Base-by-base conservation (phyloP, 1,284 basidiomycete genomes). In the Microstroma glucosiphilum region DNA sequence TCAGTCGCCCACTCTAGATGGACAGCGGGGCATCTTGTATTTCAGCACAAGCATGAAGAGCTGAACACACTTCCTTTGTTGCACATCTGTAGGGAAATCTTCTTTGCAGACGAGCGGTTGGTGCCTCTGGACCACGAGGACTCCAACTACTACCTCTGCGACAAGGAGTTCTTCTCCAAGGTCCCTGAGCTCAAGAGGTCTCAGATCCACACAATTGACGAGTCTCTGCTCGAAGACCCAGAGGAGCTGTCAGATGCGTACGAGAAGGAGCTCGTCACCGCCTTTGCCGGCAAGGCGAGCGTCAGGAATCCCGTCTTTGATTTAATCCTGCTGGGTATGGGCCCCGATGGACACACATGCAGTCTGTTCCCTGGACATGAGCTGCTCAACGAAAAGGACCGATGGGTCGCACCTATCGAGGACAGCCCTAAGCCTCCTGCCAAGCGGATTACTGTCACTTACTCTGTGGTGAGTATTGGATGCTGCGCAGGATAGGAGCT, bases 341-440 rank as follows among this genome's bases (percentile, higher is more conserved):
- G 79, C 8, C 77, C 77, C 6, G 94, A 97, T 78, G 94, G 94
- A 23, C 96, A 98, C 83, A 97, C 93, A 25, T 92, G 89, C 70
- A 92, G 90, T 13, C 87, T 98, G 67, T 98, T 98, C 85, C 92
- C 94, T 17, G 89, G 85, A 4, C 94, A 97, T 80, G 85, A 85
- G 60, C 85, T 97, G 49, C 85, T 98, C 42, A 75, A 82, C 25
- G 94, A 97, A 81, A 86, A 85, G 63, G 90, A 91, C 77, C 85
- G 91, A 60, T 98, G 94, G 94, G 90, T 98, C 15, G 93, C 93
- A 0, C 90, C 88, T 79, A 84, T 98, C 74, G 87, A 90, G 58
- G 91, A 97, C 81, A 89, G 88, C 59, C 94, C 94, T 46, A 97
- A 98, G 81, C 91, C 91, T 0, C 94, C 94, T n/a, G 83, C 87